phyloP scores from a whole-genome alignment of 352 stramenopile genomes.

The Pythium biforme region DNA sequence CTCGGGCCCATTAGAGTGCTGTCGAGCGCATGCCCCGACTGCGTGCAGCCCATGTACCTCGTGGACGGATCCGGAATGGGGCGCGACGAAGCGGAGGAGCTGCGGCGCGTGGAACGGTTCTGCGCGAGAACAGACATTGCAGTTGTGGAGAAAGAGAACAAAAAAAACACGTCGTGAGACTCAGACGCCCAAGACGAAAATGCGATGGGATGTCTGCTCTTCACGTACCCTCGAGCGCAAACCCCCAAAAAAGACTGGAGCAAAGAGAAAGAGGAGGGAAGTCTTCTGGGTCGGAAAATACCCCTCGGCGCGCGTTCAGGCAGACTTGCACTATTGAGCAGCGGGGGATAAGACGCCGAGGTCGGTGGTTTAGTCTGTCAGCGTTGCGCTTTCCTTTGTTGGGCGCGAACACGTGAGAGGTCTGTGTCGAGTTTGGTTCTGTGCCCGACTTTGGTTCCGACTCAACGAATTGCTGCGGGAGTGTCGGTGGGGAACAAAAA shows the following conservation, averaged over 20 bases:
- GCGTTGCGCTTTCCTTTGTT: neutral
- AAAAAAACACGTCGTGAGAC: slow-evolving; percentile 9
- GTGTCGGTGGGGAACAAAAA: slow-evolving; percentile 4
- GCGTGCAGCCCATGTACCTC: slow-evolving; percentile 33
- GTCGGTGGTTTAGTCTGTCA: neutral
- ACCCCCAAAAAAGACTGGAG: neutral
- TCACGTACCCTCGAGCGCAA: slow-evolving; percentile 8
- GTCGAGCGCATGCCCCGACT: slow-evolving; percentile 28
- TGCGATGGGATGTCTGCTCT: neutral
- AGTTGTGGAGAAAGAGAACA: neutral
- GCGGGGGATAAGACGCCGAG: slow-evolving; percentile 10
- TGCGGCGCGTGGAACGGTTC: slow-evolving; percentile 21
- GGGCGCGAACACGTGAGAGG: neutral
- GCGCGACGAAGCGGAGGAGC: neutral
- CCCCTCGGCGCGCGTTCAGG: neutral
- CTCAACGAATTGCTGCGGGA: neutral
- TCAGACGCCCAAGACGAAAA: slow-evolving; percentile 7
- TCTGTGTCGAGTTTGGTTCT: slow-evolving; percentile 16
- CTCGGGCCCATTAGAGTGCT: slow-evolving; percentile 12
- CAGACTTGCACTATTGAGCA: neutral
- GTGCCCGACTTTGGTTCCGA: neutral
- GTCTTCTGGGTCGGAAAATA: slow-evolving; percentile 9
- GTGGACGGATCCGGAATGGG: slow-evolving; percentile 9
- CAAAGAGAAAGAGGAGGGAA: neutral
- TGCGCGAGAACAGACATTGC: slow-evolving; percentile 1